Conservation (phyloP, 805 yeast species). For the Deakozyma indianensis region DNA sequence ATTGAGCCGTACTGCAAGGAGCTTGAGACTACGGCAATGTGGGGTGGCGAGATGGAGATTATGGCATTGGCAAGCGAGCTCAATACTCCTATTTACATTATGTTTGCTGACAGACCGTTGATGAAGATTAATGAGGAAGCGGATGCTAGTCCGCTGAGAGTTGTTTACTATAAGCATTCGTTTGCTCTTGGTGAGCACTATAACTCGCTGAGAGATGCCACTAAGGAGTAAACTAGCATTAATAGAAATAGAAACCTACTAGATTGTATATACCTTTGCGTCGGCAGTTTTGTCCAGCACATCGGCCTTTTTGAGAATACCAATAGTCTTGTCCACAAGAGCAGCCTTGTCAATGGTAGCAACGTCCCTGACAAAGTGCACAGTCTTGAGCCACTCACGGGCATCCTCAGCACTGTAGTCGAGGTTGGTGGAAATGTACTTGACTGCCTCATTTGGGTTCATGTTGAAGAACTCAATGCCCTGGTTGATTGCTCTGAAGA, state of each 20-base stretch:
- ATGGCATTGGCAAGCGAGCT: conserved; percentile 63
- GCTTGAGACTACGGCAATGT: conserved; percentile 64
- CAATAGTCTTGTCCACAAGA: conserved; percentile 40
- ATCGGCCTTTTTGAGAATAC: conserved; percentile 48
- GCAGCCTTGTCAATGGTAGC: conserved; percentile 32
- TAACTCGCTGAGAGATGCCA: conserved; percentile 47
- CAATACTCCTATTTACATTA: conserved; percentile 58
- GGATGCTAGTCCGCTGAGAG: conserved; percentile 35
- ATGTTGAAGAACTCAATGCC: conserved; percentile 55
- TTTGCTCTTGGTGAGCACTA: conserved; percentile 94
- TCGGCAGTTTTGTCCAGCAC: conserved; percentile 26
- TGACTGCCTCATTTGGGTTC: conserved; percentile 50
- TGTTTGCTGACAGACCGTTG: conserved; percentile 64
- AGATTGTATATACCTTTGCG: conserved; percentile 7
- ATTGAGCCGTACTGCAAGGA: conserved; percentile 54
- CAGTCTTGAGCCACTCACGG: conserved; percentile 67
- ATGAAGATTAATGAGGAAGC: conserved; percentile 44
- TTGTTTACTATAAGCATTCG: conserved; percentile 73
- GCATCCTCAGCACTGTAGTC: conserved; percentile 75
- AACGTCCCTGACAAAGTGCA: conserved; percentile 39
- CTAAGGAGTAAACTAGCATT: background rate
- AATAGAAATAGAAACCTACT: background rate
- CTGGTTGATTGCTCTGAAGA: conserved; percentile 40
- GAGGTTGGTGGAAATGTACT: conserved; percentile 47
- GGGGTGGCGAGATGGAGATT: conserved; percentile 96